These are phyloP conservation scores for Leptographium lundbergii DNA, from an alignment of 2,329 filamentous ascomycete genomes.

Conservation along the genomic window DNA sequence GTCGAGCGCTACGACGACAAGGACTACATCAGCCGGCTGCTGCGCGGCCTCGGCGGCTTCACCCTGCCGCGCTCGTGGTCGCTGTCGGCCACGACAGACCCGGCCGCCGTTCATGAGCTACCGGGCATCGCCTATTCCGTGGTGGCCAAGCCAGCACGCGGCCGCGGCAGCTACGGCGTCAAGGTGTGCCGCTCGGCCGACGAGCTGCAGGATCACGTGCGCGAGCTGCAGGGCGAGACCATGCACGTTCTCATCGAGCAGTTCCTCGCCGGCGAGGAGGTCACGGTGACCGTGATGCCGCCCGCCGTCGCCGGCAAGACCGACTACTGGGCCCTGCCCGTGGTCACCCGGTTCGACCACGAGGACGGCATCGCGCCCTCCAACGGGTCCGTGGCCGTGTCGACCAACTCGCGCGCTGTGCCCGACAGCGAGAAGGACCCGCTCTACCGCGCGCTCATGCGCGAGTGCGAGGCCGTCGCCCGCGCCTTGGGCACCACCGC, in stretches of 20 bases:
- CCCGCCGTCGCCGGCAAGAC: conserved; percentile 18
- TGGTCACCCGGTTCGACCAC: conserved; percentile 35
- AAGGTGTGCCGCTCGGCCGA: conserved; percentile 25
- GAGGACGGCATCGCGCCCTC: conserved; percentile 33
- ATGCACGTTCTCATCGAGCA: conserved; percentile 32
- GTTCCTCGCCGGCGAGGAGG: conserved; percentile 34
- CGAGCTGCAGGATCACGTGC: conserved; percentile 22
- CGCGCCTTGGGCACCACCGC: conserved; percentile 23
- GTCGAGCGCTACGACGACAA: conserved; percentile 40
- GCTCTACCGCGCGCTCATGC: conserved; percentile 18
- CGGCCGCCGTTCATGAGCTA: not conserved
- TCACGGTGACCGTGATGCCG: conserved; percentile 38
- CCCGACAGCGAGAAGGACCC: conserved; percentile 18
- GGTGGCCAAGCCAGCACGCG: conserved; percentile 34
- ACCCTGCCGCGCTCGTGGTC: conserved; percentile 26
- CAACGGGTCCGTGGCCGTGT: conserved; percentile 31
- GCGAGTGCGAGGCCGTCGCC: conserved; percentile 25
- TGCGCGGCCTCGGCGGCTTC: conserved; percentile 24
- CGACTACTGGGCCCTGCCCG: conserved; percentile 29
- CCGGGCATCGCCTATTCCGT: conserved; percentile 20
- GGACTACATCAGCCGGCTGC: conserved; percentile 29
- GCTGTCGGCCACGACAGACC: conserved; percentile 5
- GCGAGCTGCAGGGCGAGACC: conserved; percentile 22
- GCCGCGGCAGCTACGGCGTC: conserved; percentile 35
- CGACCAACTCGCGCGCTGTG: conserved; percentile 27